Evolutionary conservation across 164 flowering plant species (phyloP).

Genomic region (Nymphaea colorata): DNA sequence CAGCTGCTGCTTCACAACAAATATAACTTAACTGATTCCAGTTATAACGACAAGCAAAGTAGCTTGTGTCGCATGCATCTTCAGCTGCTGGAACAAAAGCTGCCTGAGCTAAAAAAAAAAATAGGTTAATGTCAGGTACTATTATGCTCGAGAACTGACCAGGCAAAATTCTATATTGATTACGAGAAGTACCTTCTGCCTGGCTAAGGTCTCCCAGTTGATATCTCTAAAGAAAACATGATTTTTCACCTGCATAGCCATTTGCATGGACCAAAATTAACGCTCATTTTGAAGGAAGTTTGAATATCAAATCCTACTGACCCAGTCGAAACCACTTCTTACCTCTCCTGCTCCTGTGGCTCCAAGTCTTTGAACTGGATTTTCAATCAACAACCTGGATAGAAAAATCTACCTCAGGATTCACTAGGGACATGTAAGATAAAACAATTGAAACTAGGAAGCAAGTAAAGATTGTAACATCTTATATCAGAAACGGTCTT

Average conservation of each 20-base stretch:
- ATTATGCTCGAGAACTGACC: not conserved
- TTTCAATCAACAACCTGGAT: constrained; percentile 67
- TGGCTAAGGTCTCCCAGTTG: constrained; percentile 93
- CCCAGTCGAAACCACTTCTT: constrained; percentile 1
- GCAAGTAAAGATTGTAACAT: too few species aligned
- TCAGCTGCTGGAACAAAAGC: constrained; percentile 85
- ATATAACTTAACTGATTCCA: constrained; percentile 77
- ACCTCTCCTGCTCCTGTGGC: constrained; percentile 95
- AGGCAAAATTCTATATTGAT: not conserved
- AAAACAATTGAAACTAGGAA: too few species aligned
- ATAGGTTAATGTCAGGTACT: not conserved
- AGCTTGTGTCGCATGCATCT: constrained; percentile 78
- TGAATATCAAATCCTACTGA: not conserved
- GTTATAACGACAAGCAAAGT: constrained; percentile 83
- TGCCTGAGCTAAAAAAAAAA: constrained; percentile 36
- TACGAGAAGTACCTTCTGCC: constrained; percentile 65
- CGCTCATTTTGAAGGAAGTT: not conserved
- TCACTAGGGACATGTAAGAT: not conserved
- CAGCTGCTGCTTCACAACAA: constrained; percentile 40
- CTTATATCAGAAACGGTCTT: too few species aligned
- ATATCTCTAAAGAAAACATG: constrained; percentile 75
- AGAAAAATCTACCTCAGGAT: not conserved
- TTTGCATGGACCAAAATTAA: not conserved
- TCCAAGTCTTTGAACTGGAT: constrained; percentile 92
- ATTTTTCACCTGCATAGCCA: constrained; percentile 55